Evolutionary conservation across 352 stramenopile species (phyloP), one percentile per base, ranked within the genome.

Genomic region (Phytopythium boreale): DNA sequence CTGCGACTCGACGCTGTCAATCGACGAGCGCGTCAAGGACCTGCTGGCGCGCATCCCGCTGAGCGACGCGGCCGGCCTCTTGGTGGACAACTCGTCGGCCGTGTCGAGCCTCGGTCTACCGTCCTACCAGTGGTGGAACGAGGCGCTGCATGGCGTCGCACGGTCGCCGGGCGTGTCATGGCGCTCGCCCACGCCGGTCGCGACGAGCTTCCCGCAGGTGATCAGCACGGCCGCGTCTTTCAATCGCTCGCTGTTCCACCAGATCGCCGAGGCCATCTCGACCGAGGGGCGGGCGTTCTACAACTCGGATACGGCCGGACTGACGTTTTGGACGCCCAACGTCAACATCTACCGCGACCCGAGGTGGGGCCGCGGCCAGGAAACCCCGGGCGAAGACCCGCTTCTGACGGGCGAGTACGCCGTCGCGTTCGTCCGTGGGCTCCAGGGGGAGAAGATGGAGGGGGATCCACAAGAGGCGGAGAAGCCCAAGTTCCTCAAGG

Each of bases 291-390:
- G 69, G 29, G 88, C 84, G 1, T 92, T 97, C 36, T 92, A 92
- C 66, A 96, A 96, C 58, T 69, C 61, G 6, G 83, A 74, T 27
- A 74, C 86, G 46, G 72, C 78, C 27, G 92, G 91, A 24, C 60
- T 98, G 41, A 97, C 88, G 14, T 97, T 87, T 66, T 98, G 88
- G 84, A 89, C 84, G n/a, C 95, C 95, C 26, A 98, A 97, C 51
- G 86, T 98, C 46, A 98, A 98, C 78, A 92, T 98, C 56, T 93
- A 89, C 61, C 80, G 93, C 24, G 92, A 98, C 70, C 92, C 93
- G 51, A 79, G 92, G 57, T 98, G 91, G 91, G 95, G 95, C 31
- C 77, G 95, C n/a, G 90, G 85, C 20, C 88, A 97, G 71, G 89
- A 98, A 70, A 96, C 84, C 0, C 85, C 89, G 0, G 92, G 94